phyloP scores from a whole-genome alignment of 805 yeast genomes.

The Suhomyces vadensis region DNA sequence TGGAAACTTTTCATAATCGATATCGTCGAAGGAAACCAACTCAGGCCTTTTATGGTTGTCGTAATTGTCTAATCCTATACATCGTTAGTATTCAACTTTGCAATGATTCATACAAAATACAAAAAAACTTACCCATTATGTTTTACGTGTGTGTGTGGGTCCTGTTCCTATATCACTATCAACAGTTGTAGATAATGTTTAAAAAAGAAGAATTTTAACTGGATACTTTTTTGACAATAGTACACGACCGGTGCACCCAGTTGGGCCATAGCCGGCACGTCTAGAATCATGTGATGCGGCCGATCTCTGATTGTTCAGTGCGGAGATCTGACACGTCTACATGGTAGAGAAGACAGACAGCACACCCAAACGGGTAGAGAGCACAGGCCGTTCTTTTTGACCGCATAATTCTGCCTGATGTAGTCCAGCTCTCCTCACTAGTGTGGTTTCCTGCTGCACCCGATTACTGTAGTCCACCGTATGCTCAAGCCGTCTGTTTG shows the following conservation, averaged over 20 bases:
- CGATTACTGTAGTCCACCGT: no score
- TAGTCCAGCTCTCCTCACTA: neutral
- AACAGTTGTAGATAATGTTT: slow-evolving; percentile 3
- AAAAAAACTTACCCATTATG: slow-evolving; percentile 23
- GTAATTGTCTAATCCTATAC: slow-evolving; percentile 32
- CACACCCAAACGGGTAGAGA: no score
- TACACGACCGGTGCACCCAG: slow-evolving; percentile 18
- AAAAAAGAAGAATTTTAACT: slow-evolving; percentile 36
- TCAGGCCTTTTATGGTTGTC: slow-evolving; percentile 57
- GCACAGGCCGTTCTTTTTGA: no score
- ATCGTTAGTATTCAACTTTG: slow-evolving; percentile 13
- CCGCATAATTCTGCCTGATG: no score
- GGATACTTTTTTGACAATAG: slow-evolving; percentile 17
- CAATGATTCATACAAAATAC: neutral
- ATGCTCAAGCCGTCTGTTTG: no score
- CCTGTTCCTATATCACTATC: slow-evolving; percentile 1
- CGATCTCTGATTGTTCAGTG: neutral
- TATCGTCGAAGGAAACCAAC: slow-evolving; percentile 79
- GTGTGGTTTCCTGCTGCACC: no score
- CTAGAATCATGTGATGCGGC: neutral
- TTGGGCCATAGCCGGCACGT: neutral
- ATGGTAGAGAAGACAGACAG: no score
- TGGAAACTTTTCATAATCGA: slow-evolving; percentile 66
- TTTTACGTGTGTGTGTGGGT: neutral
- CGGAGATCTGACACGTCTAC: slow-evolving; percentile 1